Evolutionary conservation across 192 early-diverging fungal species (phyloP).

Genomic region (Linnemannia schmuckeri): DNA sequence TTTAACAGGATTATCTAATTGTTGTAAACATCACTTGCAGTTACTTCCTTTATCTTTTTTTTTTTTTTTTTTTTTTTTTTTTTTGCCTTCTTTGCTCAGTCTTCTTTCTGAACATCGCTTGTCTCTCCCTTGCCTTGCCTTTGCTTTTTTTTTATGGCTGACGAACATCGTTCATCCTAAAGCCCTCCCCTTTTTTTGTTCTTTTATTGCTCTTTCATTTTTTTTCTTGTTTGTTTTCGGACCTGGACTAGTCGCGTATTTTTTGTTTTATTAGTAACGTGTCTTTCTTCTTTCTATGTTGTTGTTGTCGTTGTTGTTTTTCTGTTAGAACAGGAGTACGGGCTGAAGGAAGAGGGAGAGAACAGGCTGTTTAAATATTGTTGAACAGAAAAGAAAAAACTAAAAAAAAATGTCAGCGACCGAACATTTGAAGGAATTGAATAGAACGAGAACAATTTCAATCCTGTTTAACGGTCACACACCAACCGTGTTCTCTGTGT

Average conservation of each 20-base stretch:
- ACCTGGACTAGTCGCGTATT: background rate
- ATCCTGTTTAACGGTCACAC: conserved; percentile 28
- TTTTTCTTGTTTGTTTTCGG: background rate
- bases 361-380: background rate
- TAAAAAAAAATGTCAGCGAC: background rate
- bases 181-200: background rate
- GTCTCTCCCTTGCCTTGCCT: background rate
- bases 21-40: too few relatives aligned
- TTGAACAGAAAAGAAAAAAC: background rate
- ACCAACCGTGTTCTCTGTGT: background rate
- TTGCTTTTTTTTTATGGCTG: conserved; percentile 4
- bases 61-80: background rate
- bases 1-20: background rate
- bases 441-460: background rate
- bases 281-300: too few relatives aligned
- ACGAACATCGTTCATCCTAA: conserved; percentile 7
- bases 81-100: background rate
- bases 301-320: background rate
- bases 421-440: background rate
- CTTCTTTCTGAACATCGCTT: too few relatives aligned
- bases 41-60: background rate
- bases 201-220: background rate
- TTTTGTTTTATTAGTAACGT: background rate
- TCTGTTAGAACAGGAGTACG: background rate
- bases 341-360: background rate